Evolutionary conservation across 768 basidiomycete species (phyloP).

Genomic region (Amanita phalloides): DNA sequence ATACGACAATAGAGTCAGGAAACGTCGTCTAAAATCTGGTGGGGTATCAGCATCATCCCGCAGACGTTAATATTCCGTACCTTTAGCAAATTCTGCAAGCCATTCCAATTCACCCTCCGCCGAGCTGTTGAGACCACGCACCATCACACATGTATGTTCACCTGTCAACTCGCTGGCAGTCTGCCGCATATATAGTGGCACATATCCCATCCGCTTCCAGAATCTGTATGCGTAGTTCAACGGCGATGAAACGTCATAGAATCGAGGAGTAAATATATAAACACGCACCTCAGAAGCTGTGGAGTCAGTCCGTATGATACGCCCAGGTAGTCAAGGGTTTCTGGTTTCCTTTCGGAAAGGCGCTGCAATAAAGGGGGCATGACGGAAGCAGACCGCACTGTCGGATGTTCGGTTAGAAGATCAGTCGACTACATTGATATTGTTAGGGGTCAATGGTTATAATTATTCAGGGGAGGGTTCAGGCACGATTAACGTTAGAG

Average conservation of each 20-base stretch:
- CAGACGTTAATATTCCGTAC: conserved; percentile 22
- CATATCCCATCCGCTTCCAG: conserved; percentile 92
- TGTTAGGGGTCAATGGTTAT: not conserved
- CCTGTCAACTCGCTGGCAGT: conserved; percentile 93
- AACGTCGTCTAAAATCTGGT: conserved; percentile 84
- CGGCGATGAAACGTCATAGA: too few relatives aligned
- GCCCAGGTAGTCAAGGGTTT: conserved; percentile 86
- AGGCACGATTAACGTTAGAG: not conserved
- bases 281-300: conserved; percentile 56
- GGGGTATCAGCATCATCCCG: not conserved
- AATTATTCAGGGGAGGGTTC: not conserved
- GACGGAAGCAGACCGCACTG: conserved; percentile 55
- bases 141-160: conserved; percentile 95
- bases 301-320: conserved; percentile 94
- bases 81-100: conserved; percentile 83
- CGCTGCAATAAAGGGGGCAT: conserved; percentile 95
- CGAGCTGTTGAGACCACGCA: conserved; percentile 69
- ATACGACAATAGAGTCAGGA: conserved; percentile 82
- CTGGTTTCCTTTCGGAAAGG: conserved; percentile 82
- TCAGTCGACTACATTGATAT: conserved; percentile 19
- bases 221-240: conserved; percentile 36
- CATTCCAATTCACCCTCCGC: conserved; percentile 59
- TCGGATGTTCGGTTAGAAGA: conserved; percentile 72
- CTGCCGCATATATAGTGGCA: conserved; percentile 89
- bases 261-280: not conserved